Evolutionary conservation across 192 early-diverging fungal genomes (phyloP).

Genomic region (Coemansia sp.): DNA sequence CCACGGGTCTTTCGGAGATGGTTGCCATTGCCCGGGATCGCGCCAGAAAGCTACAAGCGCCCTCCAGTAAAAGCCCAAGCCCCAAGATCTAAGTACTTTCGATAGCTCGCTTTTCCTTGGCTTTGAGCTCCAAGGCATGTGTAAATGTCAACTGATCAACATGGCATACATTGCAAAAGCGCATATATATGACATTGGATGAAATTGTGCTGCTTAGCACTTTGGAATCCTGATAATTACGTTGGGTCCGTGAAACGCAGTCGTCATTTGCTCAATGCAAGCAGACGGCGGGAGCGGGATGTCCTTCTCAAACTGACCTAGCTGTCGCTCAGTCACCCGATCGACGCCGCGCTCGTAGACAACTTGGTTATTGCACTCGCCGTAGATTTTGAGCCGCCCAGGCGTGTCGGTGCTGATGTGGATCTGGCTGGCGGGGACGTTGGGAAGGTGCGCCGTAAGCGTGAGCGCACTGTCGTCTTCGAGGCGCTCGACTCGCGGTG

Average conservation of each 20-base stretch:
- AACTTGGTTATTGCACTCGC: slow-evolving; percentile 42
- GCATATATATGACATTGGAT: too few relatives aligned
- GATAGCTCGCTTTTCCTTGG: too few relatives aligned
- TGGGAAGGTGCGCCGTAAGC: slow-evolving; percentile 29
- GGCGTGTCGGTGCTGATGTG: slow-evolving; percentile 38
- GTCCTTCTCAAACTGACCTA: slow-evolving; percentile 57
- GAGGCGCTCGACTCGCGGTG: slow-evolving; percentile 33
- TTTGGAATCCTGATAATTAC: slow-evolving; percentile 39
- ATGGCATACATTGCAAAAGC: not conserved
- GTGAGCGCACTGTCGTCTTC: slow-evolving; percentile 24
- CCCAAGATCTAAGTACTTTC: slow-evolving; percentile 29
- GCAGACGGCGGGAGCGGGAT: slow-evolving; percentile 44
- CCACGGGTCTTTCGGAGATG: slow-evolving; percentile 75
- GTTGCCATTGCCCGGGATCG: slow-evolving; percentile 82
- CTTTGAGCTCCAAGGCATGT: not conserved
- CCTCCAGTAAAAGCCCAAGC: not conserved
- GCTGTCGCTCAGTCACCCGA: slow-evolving; percentile 44
- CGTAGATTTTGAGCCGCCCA: slow-evolving; percentile 44
- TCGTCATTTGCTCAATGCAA: slow-evolving; percentile 35
- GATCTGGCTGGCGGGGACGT: slow-evolving; percentile 43
- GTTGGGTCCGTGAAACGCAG: slow-evolving; percentile 13
- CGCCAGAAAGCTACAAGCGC: slow-evolving; percentile 64
- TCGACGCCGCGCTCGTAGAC: slow-evolving; percentile 36
- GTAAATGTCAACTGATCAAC: not conserved
- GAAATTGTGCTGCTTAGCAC: not conserved